Evolutionary conservation across 2,329 filamentous ascomycete genomes (phyloP), one percentile per base, ranked within the genome.

Genomic region (Lanzia echinophila): DNA sequence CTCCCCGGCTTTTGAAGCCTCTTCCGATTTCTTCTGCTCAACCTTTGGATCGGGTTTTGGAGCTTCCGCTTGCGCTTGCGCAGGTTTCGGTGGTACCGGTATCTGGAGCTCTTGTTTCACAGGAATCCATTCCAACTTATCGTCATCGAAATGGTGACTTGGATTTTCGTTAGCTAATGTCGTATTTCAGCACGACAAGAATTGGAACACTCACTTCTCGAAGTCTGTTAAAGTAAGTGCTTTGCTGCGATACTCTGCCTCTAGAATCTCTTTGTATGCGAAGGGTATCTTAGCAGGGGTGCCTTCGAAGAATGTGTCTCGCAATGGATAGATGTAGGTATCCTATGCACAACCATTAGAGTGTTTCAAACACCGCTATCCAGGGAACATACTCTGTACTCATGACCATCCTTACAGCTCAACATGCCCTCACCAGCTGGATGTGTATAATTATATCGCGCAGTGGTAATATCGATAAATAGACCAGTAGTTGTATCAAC

Each of bases 401-500:
- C 71, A 54, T 79, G 75, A 2, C 75, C 74, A 57, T 76, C 72
- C 60, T 80, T 80, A 64, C 75, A 76, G 43, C 71, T 73, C 50
- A 80, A 60, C 38, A 79, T 71, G 2, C 75, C 76, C 20, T 57
- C 71, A 55, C 22, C 76, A 69, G 54, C 67, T 2, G 70, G 65
- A 38, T 78, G 74, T 0, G 60, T 64, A n/a, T 56, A 19, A 48
- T 66, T 65, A 33, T 68, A 65, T 48, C 65, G 80, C 41, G 92
- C 72, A n/a, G 81, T 87, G 2, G 88, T 94, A 65, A 95, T 90
- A 68, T 94, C 88, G 68, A 94, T 83, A 68, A 87, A 95, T 63
- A 92, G 77, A 53, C 88, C 88, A 62, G 84, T 92, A 55, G 73
- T 72, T 55, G 78, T 79, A 69, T 94, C 88, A 63, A 94, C 86